Evolutionary conservation across 2,329 filamentous ascomycete species (phyloP), one percentile per base, ranked within the genome.

Genomic region (Colletotrichum lentis): DNA sequence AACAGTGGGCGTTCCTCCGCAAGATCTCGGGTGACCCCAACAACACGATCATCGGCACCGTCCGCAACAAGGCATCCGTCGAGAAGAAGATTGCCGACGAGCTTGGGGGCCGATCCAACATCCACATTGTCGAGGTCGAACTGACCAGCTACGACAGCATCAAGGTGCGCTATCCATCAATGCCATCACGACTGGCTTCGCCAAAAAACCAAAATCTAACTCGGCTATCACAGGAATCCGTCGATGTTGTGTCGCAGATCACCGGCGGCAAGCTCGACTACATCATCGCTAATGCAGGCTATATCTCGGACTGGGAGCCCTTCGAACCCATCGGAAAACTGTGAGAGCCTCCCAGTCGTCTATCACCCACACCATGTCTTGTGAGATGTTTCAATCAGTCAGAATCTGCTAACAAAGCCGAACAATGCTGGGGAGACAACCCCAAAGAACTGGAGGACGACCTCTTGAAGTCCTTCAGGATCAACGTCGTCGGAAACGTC

Each of bases 401-500:
- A 27, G 31, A 10, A n/a, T 16, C 10, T 4, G 6, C 46, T n/a
- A 24, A n/a, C 44, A 8, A n/a, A n/a, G 12, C 20, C 39, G 62
- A 49, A 10, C 1, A 2, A 6, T 31, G 5, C 61, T 69, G 67
- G 12, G 64, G 31, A 24, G 54, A 69, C 1, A 44, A 56, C 5
- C 69, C 64, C 20, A 41, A 64, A 10, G 52, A 54, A 11, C 62
- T 73, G 5, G 70, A 68, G 24, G 54, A 62, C 8, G 50, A 62
- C 12, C 50, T 62, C 5, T 22, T 55, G 59, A 20, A 69, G 14
- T 27, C 18, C 10, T 81, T 84, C 70, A 74, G 82, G 2, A 77
- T 79, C 70, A 89, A 89, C 66, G 82, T 85, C 7, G 47, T 86
- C 10, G 85, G 80, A 49, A 81, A 84, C 57, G 76, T 88, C 62